Evolutionary conservation across 2,329 filamentous ascomycete species (phyloP), one percentile per base, ranked within the genome.

Genomic region (Sclerotinia glacialis): DNA sequence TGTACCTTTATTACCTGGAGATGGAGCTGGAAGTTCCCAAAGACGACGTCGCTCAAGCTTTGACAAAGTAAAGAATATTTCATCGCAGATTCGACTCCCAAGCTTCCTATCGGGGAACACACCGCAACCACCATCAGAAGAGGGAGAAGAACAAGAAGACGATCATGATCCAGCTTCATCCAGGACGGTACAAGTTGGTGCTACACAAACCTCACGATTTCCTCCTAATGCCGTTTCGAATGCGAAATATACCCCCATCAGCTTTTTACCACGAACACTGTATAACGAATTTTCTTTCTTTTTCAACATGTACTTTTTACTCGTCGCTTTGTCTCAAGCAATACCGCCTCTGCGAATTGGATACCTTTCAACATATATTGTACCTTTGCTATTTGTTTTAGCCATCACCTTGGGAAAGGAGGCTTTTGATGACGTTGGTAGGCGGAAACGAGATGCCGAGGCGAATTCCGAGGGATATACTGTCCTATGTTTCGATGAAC

Each of bases 241-340:
- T 77, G 94, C 95, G 65, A 99, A 98, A 83, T 99, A 99, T 78
- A 98, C 94, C 40, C 88, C 93, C 1, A 89, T 93, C 81, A 97
- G 91, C 63, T 99, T 99, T 78, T 84, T 99, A 18, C 96, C 96
- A 2, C 84, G 94, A 63, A 99, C 95, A 0, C 82, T 99, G 28
- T 99, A 97, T 79, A 98, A 98, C 80, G 95, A 99, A 77, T 99
- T 99, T 77, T 97, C 94, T 68, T 99, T 98, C 82, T 99, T 99
- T 80, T 97, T 99, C 83, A 99, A 99, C 83, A 92, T 98, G 83
- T 99, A 99, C 78, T 99, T 99, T 78, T 83, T 99, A 66, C 87
- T 98, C 34, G 95, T 99, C 60, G 96, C 95, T 8, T 79, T 98
- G 60, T 98, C 94, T 47, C 95, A 99, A 79, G 89, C 92, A 53